Evolutionary conservation across 371 early-diverging fungal species (phyloP), one percentile per base, ranked within the genome.

Genomic region (Rhizopus stolonifer): DNA sequence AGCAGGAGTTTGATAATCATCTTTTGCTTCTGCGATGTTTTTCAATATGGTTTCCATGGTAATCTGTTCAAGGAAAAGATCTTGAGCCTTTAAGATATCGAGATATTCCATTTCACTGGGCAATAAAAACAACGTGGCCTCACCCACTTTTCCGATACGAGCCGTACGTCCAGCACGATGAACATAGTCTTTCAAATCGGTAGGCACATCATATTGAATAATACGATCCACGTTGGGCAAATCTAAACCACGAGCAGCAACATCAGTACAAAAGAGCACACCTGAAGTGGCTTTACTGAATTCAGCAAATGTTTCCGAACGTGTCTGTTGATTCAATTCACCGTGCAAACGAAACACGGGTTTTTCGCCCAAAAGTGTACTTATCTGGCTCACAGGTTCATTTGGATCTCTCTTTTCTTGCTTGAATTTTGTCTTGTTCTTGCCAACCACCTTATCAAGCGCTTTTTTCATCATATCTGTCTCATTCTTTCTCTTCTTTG

Each of bases 91-190:
- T 38, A 98, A 76, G 43, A 90, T 55, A 45, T 83, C 79, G 18
- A 96, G 48, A 57, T 95, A 96, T 46, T 83, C 89, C 66, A 75
- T 80, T 70, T 98, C 97, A 65, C 87, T 85, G 9, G 96, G 97
- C 53, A 94, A 57, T 13, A 97, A 69, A 60, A 96, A 92, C 33
- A 94, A 45, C 13, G 84, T 58, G 0, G 96, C 93, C 48, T 82
- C 81, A 52, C 99, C 99, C 10, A 81, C 81, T 40, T 87, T 81
- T 34, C 94, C 95, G 21, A 94, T 68, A 61, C 99, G 88, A 25
- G 99, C 99, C n/a, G 99, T 99, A 44, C 99, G 87, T 22, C 99
- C 99, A 14, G 91, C 90, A 61, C 99, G 88, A 77, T 99, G 99
- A 29, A 98, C 90, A 71, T 97, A 99, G 49, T 94, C 95, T 46